Base-by-base conservation (phyloP, 306 rosid species). In the Dryas octopetala region DNA sequence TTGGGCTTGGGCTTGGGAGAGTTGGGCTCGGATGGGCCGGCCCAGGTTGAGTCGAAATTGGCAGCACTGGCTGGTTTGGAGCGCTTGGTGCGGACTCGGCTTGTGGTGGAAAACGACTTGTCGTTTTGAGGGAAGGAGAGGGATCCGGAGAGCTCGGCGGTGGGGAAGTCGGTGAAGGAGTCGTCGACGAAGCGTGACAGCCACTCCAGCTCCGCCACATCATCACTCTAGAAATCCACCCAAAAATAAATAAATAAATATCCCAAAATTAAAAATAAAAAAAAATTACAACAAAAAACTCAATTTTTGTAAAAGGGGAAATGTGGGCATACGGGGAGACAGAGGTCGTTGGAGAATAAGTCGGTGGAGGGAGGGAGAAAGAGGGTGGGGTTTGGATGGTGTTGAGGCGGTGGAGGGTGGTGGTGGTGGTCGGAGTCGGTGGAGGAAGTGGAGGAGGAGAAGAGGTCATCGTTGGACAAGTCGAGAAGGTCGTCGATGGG, bases 141-240 rank as follows among this genome's bases (percentile, higher is more conserved):
- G 32, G 40, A 4, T 38, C 79, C 74, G 58, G 62, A 6, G 45
- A 49, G 57, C 9, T 80, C 51, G 5, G 50, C 38, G 7, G 71
- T 9, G 9, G 79, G 74, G 62, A 76, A 47, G 66, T 78, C 74
- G 69, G 83, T 54, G 77, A 86, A 85, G 1, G 91, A 85, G 79
- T 89, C 95, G 76, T 89, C 91, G 28, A 84, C 90, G 74, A 89
- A 83, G 50, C 70, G 85, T 49, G 95, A 87, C 8, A 89, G 78
- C 95, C 95, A 89, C 71, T 89, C 95, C 77, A 89, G 77, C 65
- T 89, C 90, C 16, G 86, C 89, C 26, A 49, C 79, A 5, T 84
- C 85, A 28, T 84, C 85, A 47, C 72, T 78, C 88, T 78, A 51
- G 26, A 2, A 10, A 17, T 14, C 7, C 70, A 50, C 40, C 47